These are phyloP conservation scores for Schizosaccharomyces versatilis DNA, from an alignment of 1,139 yeast genomes.

Conservation along the genomic window DNA sequence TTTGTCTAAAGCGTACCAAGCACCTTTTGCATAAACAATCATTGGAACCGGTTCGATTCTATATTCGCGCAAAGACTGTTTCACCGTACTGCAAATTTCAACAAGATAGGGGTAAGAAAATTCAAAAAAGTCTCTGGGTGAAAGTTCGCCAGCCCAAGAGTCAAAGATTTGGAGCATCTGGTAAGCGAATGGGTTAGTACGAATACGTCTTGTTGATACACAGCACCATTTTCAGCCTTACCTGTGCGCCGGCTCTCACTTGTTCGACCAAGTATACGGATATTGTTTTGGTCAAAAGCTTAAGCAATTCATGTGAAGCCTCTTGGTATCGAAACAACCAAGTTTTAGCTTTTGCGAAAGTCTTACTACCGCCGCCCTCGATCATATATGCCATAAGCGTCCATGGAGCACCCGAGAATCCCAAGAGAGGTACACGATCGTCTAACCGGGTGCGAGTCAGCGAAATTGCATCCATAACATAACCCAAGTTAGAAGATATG, in stretches of 20 bases:
- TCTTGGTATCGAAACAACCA: conserved; percentile 72
- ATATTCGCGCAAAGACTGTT: conserved; percentile 43
- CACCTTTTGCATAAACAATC: conserved; percentile 84
- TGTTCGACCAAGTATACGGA: conserved; percentile 83
- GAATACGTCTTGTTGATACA: neutral
- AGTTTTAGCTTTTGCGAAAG: conserved; percentile 75
- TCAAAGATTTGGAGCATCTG: conserved; percentile 78
- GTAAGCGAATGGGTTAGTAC: neutral
- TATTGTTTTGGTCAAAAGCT: conserved; percentile 69
- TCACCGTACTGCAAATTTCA: conserved; percentile 52
- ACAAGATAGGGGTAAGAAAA: conserved; percentile 73
- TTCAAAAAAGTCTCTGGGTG: conserved; percentile 68
- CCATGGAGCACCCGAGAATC: conserved; percentile 97
- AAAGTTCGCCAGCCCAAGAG: conserved; percentile 94
- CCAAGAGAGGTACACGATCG: conserved; percentile 83
- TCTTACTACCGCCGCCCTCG: conserved; percentile 88
- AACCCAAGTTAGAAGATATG: conserved; percentile 28
- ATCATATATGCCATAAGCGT: conserved; percentile 88
- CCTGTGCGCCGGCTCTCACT: conserved; percentile 88
- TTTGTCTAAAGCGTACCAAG: conserved; percentile 88
- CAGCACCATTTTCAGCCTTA: conserved; percentile 10
- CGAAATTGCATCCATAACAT: conserved; percentile 88
- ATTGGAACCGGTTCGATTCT: conserved; percentile 66
- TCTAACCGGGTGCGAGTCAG: conserved; percentile 59
- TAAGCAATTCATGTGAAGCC: conserved; percentile 47